Evolutionary conservation across 441 rosid genomes (phyloP), one percentile per base, ranked within the genome.

Genomic region (Biscutella laevigata): DNA sequence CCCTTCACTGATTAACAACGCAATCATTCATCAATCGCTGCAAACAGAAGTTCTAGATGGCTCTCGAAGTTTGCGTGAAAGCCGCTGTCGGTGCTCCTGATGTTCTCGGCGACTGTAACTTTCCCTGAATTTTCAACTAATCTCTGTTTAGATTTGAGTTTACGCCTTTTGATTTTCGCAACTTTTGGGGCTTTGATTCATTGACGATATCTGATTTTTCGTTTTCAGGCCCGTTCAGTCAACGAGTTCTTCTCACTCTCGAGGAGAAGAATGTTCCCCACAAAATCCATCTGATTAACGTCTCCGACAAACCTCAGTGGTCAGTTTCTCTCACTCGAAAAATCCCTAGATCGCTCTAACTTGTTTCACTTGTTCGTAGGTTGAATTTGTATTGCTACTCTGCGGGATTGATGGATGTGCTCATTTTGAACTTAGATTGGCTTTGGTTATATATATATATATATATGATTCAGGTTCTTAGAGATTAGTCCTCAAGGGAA

Each of bases 401-500:
- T 17, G 20, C 1, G 20, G 20, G 3, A 17, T 17, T 17, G 20
- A 17, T 17, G 20, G 20, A 17, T 17, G 3, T 17, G 20, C 20
- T 17, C 20, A 17, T 17, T 17, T 3, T 17, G 55, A 28, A 26
- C 2, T 26, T 35, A 39, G 2, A 29, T 21, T 52, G 42, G 33
- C 6, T 35, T 51, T 40, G 27, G 20, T 14, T 37, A 17, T 17
- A 17, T 17, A 29, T 32, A n/a, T 33, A 30, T 37, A 17, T 17
- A 17, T 17, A 29, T 32, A n/a, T 33, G 35, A 37, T 26, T 7
- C 59, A 89, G 97, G 97, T 86, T 89, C 47, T 51, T 77, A 71
- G 89, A 79, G 13, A 67, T 83, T 37, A 89, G 69, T 67, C 95
- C 96, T 40, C 83, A 78, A 70, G 95, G 95, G 57, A 94, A 84